Percentiles rank a stretch among this genome's conserved stretches.
Conservation (phyloP, 1,284 basidiomycete species). For the Porogramme epimiltina region DNA sequence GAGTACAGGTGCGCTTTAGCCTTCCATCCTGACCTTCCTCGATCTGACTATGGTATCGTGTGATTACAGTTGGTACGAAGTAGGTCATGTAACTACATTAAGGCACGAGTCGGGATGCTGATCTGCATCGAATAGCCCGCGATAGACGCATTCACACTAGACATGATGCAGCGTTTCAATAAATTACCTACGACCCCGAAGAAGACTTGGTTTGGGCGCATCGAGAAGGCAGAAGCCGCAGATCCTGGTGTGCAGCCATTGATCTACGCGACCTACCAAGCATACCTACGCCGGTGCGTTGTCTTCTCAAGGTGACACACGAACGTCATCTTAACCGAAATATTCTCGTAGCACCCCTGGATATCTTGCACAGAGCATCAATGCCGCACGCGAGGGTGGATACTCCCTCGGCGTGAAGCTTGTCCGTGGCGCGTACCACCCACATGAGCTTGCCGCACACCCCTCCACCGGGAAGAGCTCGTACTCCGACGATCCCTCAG, state of each 20-base stretch:
- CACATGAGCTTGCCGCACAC: slow-evolving; percentile 68
- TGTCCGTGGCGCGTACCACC: slow-evolving; percentile 93
- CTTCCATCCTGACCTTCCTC: neutral
- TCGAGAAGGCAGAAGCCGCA: neutral
- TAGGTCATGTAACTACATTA: slow-evolving; percentile 16
- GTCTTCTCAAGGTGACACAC: neutral
- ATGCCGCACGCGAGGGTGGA: slow-evolving; percentile 67
- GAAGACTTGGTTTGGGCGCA: slow-evolving; percentile 14
- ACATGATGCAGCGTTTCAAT: slow-evolving; percentile 80
- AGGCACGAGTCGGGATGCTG: neutral
- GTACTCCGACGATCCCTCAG: slow-evolving; percentile 21
- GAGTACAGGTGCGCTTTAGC: slow-evolving; percentile 63
- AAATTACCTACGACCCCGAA: slow-evolving; percentile 39
- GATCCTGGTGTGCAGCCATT: slow-evolving; percentile 52
- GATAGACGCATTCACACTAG: slow-evolving; percentile 77
- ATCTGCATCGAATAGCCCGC: slow-evolving; percentile 57
- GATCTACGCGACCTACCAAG: slow-evolving; percentile 83
- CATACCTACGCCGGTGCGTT: slow-evolving; percentile 73
- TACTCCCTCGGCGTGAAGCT: slow-evolving; percentile 93
- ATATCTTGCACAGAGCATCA: slow-evolving; percentile 68
- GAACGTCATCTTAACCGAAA: slow-evolving; percentile 1
- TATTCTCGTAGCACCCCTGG: slow-evolving; percentile 54
- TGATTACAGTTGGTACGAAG: slow-evolving; percentile 66
- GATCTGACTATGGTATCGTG: neutral
- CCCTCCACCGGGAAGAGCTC: slow-evolving; percentile 10